Percentiles rank a stretch among this genome's conserved stretches.
These are phyloP conservation scores for Cicer arietinum DNA, from an alignment of 306 rosid genomes.

Conservation along the genomic window DNA sequence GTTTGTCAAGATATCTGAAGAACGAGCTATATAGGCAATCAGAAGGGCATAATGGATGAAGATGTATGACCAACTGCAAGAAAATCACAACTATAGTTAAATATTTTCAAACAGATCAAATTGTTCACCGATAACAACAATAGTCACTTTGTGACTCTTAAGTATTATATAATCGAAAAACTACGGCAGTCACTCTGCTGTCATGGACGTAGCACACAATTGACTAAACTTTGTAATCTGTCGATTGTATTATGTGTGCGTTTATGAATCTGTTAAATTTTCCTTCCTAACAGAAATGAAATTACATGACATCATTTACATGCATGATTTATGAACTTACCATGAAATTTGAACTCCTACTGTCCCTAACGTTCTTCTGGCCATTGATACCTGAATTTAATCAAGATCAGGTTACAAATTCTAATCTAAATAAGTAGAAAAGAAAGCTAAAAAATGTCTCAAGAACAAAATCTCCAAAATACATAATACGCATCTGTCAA, in stretches of 20 bases:
- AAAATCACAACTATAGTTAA: constrained; percentile 31
- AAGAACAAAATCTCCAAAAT: constrained; percentile 31
- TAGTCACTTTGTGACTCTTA: no score
- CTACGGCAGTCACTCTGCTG: no score
- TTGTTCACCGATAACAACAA: no score
- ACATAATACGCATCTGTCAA: neutral
- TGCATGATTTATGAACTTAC: constrained; percentile 48
- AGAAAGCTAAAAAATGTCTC: constrained; percentile 21
- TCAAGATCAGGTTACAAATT: constrained; percentile 38
- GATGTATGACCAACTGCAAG: constrained; percentile 90
- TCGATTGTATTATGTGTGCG: no score
- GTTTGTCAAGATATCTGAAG: constrained; percentile 76
- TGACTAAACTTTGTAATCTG: no score
- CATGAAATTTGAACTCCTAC: constrained; percentile 79
- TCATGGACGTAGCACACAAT: no score
- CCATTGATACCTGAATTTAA: constrained; percentile 77
- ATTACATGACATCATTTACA: neutral
- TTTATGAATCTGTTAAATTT: no score
- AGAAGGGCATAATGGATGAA: constrained; percentile 84
- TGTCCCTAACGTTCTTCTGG: constrained; percentile 75
- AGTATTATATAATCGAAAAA: no score
- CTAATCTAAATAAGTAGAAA: constrained; percentile 2
- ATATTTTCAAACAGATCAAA: neutral
- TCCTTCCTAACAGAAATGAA: neutral
- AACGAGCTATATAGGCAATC: constrained; percentile 76